phyloP scores from a whole-genome alignment of 169 alveolate genomes.

The Perkinsus olseni region DNA sequence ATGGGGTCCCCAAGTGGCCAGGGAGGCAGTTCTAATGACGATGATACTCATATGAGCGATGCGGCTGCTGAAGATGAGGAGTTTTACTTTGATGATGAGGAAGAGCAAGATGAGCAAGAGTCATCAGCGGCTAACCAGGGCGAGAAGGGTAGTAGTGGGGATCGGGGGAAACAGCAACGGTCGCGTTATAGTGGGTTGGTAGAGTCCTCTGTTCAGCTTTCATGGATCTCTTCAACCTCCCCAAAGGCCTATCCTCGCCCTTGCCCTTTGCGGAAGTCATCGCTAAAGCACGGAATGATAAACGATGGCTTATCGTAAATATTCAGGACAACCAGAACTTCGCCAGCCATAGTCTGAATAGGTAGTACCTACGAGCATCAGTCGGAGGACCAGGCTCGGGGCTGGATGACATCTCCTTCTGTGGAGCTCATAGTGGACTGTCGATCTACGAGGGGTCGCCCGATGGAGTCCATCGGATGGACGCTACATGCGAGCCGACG shows the following conservation, averaged over 20 bases:
- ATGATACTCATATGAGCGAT: neutral
- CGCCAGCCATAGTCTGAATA: neutral
- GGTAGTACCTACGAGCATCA: no score
- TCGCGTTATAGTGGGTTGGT: neutral
- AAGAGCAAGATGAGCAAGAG: neutral
- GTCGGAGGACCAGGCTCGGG: no score
- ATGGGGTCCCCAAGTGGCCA: neutral
- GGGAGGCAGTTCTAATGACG: neutral
- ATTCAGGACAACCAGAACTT: neutral
- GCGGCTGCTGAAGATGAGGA: neutral
- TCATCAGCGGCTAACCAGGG: neutral
- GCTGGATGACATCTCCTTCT: neutral
- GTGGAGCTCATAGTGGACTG: neutral
- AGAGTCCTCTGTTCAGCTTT: neutral
- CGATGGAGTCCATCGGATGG: no score
- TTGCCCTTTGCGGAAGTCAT: neutral
- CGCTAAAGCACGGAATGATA: neutral
- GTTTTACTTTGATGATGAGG: neutral
- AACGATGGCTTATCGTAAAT: neutral
- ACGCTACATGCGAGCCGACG: no score
- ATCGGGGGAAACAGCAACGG: no score
- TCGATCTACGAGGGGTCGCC: no score
- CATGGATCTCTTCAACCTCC: neutral
- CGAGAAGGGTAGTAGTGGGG: neutral
- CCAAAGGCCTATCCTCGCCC: neutral